Percentiles rank a stretch among this genome's conserved stretches.
These are phyloP conservation scores for Coemansia sp. DNA, from an alignment of 192 early-diverging fungal genomes.

Conservation along the genomic window DNA sequence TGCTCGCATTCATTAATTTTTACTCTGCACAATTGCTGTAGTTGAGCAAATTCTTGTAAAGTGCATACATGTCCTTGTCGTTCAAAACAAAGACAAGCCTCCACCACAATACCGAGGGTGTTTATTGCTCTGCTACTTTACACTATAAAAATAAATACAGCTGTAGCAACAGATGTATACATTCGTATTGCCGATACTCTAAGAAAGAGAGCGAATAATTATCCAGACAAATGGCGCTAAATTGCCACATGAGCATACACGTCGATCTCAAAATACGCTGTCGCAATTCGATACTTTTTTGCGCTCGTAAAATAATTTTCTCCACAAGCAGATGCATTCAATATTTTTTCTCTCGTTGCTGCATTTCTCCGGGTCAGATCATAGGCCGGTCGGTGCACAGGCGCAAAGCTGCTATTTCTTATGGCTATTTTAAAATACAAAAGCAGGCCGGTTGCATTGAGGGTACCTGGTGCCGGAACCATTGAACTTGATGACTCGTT, in stretches of 20 bases:
- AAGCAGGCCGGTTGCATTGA: background rate
- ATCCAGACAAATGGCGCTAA: background rate
- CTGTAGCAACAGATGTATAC: too few relatives aligned
- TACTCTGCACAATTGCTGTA: too few relatives aligned
- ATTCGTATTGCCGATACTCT: background rate
- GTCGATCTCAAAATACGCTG: background rate
- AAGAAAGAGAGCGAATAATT: background rate
- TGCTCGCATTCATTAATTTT: too few relatives aligned
- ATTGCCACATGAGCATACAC: background rate
- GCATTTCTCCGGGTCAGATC: slow-evolving; percentile 9
- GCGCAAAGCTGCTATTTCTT: background rate
- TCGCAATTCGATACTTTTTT: too few relatives aligned
- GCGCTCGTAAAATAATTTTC: too few relatives aligned
- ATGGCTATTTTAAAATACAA: background rate
- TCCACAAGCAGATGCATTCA: too few relatives aligned
- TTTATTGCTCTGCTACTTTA: too few relatives aligned
- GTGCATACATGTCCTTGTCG: too few relatives aligned
- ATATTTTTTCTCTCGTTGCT: background rate
- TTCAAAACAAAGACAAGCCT: too few relatives aligned
- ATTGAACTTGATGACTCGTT: background rate
- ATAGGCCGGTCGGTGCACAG: background rate
- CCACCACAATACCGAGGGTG: background rate
- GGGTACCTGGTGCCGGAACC: background rate
- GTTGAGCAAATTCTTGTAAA: too few relatives aligned
- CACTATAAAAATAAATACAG: too few relatives aligned